phyloP scores from a whole-genome alignment of 2,329 filamentous ascomycete species.

The Calonectria naviculata region DNA sequence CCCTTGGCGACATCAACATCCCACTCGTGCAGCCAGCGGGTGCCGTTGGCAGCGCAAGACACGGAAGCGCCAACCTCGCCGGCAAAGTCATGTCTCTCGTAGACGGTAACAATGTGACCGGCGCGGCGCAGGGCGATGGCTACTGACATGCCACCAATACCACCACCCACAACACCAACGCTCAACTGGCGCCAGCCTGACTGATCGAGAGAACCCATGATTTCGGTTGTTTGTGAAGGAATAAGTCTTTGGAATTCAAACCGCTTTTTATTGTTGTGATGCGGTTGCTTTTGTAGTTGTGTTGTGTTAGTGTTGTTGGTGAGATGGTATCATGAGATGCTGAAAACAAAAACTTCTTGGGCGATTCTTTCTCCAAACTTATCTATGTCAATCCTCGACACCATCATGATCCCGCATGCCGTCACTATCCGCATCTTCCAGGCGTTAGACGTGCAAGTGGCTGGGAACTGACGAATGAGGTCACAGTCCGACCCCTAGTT shows the following conservation, averaged over 20 bases:
- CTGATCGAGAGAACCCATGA: constrained; percentile 40
- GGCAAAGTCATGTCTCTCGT: constrained; percentile 73
- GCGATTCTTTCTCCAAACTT: constrained; percentile 15
- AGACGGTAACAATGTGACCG: constrained; percentile 67
- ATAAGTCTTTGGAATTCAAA: background rate
- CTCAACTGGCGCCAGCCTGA: constrained; percentile 57
- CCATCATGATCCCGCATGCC: constrained; percentile 10
- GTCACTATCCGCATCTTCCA: constrained; percentile 21
- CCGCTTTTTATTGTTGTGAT: background rate
- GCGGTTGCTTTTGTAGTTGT: background rate
- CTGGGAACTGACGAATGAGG: constrained; percentile 4
- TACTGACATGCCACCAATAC: constrained; percentile 59
- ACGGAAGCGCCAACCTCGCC: constrained; percentile 77
- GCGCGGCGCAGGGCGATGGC: constrained; percentile 59
- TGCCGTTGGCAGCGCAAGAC: constrained; percentile 76
- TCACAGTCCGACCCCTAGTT: background rate
- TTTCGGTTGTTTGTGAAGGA: constrained; percentile 9
- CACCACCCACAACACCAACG: constrained; percentile 58
- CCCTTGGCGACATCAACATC: constrained; percentile 71
- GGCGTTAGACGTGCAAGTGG: background rate
- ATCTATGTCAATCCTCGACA: constrained; percentile 17
- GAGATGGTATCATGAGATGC: background rate
- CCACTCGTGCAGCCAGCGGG: constrained; percentile 77
- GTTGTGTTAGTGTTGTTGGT: background rate
- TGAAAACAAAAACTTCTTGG: background rate